phyloP scores from a whole-genome alignment of 1,284 basidiomycete genomes.

The Malassezia japonica region DNA sequence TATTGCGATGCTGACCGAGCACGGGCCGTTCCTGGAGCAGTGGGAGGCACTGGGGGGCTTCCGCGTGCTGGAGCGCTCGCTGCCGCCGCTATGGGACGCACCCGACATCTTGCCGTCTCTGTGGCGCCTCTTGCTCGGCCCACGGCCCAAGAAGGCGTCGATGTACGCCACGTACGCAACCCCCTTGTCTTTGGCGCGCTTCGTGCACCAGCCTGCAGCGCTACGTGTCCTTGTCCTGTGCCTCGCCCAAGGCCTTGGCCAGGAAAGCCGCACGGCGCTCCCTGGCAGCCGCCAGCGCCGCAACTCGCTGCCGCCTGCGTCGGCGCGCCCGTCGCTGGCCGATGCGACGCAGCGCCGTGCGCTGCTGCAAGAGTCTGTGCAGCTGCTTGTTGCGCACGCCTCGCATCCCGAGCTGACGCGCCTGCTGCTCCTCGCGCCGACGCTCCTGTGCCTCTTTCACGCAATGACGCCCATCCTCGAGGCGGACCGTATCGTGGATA shows the following conservation, averaged over 20 bases:
- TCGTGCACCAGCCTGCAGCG: constrained; percentile 20
- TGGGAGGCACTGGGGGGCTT: constrained; percentile 55
- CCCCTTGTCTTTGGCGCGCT: background rate
- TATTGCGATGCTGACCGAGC: constrained; percentile 20
- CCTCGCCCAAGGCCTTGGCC: constrained; percentile 24
- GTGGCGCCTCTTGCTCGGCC: constrained; percentile 58
- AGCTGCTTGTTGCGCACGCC: constrained; percentile 22
- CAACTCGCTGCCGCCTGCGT: background rate
- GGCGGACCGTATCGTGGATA: background rate
- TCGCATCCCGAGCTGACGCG: constrained; percentile 12
- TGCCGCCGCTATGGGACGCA: constrained; percentile 62
- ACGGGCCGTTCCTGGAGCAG: constrained; percentile 31
- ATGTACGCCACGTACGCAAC: constrained; percentile 58
- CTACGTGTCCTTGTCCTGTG: constrained; percentile 33
- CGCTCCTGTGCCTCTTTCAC: constrained; percentile 31
- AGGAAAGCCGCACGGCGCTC: background rate
- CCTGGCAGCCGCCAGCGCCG: constrained; percentile 2
- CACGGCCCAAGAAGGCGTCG: constrained; percentile 51
- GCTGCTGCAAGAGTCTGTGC: constrained; percentile 22
- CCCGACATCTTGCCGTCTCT: constrained; percentile 56
- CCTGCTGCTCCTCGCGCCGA: constrained; percentile 35
- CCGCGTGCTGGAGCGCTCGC: constrained; percentile 62
- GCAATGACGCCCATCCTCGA: constrained; percentile 22
- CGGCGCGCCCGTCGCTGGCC: background rate
- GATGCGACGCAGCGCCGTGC: background rate